Evolutionary conservation across 1,284 basidiomycete genomes (phyloP), one percentile per base, ranked within the genome.

Genomic region (Kwoniella shivajii): DNA sequence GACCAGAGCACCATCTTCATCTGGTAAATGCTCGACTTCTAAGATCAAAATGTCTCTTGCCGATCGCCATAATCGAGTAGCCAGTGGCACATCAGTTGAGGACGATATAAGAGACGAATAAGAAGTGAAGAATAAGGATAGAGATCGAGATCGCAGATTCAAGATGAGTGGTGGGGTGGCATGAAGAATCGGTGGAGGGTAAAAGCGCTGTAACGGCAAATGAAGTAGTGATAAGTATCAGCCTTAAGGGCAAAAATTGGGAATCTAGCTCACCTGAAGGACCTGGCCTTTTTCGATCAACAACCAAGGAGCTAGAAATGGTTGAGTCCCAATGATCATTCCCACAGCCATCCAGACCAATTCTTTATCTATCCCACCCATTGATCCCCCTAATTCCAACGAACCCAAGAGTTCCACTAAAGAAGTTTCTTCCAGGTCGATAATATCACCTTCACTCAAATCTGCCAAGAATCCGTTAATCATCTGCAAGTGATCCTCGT

Each of bases 311-410:
- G 63, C 63, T 7, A 70, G 43, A 9, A 42, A 26, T 11, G 41
- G 53, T 18, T 69, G 58, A 3, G 54, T 52, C 4, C 48, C 46
- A 6, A 72, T 45, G 3, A 56, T 56, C 20, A 50, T 60, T 1
- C 59, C 67, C 0, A 67, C 58, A 5, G 73, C 65, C 16, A 71
- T 49, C 74, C 74, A 76, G 4, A 73, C 20, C 11, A 75, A 50
- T 46, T 76, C 74, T 27, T 60, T 67, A 39, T 72, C 73, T 6
- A 69, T 34, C 1, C 66, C 66, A 29, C 59, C 58, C 3, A 47
- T n/a, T 2, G 50, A 50, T 26, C 50, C 56, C 2, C 33, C 49
- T 18, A 54, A 9, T n/a, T 64, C 62, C n/a, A 46, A n/a, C 6
- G 34, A 41, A 3, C 54, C 59, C 20, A 63, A 24, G 3, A 68